Evolutionary conservation across 208 protist genomes (phyloP).

Genomic region (Crithidia fasciculata): DNA sequence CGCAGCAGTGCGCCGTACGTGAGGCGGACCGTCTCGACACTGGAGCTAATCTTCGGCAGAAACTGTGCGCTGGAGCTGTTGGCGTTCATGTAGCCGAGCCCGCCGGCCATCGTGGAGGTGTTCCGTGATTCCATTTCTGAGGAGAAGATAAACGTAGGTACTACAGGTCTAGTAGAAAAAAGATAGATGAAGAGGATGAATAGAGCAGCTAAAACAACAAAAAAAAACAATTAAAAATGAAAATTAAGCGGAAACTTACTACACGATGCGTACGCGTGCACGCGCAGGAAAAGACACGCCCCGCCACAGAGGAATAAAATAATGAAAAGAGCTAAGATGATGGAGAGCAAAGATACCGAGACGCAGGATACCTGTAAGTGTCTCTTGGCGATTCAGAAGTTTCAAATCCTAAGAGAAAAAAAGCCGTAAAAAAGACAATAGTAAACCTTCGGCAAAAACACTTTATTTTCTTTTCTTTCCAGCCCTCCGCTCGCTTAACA

Average conservation of each 20-base stretch:
- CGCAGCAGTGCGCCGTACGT: conserved; percentile 69
- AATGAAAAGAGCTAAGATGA: too few relatives aligned
- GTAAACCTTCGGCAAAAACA: too few relatives aligned
- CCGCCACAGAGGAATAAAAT: too few relatives aligned
- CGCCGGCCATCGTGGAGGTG: conserved; percentile 16
- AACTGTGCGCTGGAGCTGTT: conserved; percentile 30
- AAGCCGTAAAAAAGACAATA: too few relatives aligned
- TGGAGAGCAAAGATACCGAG: too few relatives aligned
- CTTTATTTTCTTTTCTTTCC: too few relatives aligned
- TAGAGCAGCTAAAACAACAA: neutral
- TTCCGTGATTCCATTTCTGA: conserved; percentile 2
- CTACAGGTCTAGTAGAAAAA: neutral
- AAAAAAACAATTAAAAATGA: neutral
- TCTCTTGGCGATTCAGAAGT: too few relatives aligned
- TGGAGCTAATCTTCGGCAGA: conserved; percentile 56
- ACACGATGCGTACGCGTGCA: too few relatives aligned
- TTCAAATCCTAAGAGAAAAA: too few relatives aligned
- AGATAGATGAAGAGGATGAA: neutral
- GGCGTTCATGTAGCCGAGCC: conserved; percentile 12
- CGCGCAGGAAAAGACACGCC: too few relatives aligned
- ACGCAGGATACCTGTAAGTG: too few relatives aligned
- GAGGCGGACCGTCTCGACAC: conserved; percentile 64
- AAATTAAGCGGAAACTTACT: too few relatives aligned
- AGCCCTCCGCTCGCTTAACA: neutral
- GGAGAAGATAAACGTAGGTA: neutral